Percentiles rank a stretch among this genome's conserved stretches.
These are phyloP conservation scores for Sordariomycetes sp. DNA, from an alignment of 2,329 filamentous ascomycete species.

Conservation along the genomic window DNA sequence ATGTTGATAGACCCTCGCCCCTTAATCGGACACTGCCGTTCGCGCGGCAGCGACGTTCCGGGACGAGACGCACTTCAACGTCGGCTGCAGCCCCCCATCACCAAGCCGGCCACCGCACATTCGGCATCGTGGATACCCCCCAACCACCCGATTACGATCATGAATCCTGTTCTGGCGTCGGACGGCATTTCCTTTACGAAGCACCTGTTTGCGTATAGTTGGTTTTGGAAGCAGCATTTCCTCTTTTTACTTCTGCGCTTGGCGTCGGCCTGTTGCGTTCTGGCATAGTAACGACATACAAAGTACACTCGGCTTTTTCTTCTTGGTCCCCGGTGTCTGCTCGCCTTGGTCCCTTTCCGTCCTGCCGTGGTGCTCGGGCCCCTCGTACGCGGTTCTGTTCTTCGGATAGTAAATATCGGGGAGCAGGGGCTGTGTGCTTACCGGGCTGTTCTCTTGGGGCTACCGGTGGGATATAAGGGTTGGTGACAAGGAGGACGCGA, in stretches of 20 bases:
- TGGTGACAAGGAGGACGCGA: background rate
- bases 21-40: background rate
- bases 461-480: background rate
- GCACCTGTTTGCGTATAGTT: background rate
- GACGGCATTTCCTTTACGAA: slow-evolving; percentile 1
- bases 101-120: background rate
- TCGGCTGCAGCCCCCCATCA: background rate
- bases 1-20: background rate
- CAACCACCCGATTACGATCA: slow-evolving; percentile 1
- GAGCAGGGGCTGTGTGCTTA: background rate
- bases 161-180: slow-evolving; percentile 5
- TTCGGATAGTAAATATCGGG: background rate
- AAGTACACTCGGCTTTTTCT: background rate
- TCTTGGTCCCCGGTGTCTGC: background rate
- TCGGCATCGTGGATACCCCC: background rate
- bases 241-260: background rate
- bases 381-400: background rate
- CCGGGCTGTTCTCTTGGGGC: too few relatives aligned
- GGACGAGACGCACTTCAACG: background rate
- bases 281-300: background rate
- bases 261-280: background rate
- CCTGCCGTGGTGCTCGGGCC: background rate
- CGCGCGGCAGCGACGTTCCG: background rate
- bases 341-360: background rate
- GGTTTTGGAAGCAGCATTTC: background rate